Evolutionary conservation across 805 yeast genomes (phyloP), one percentile per base, ranked within the genome.

Genomic region (Hanseniaspora mollemarum): DNA sequence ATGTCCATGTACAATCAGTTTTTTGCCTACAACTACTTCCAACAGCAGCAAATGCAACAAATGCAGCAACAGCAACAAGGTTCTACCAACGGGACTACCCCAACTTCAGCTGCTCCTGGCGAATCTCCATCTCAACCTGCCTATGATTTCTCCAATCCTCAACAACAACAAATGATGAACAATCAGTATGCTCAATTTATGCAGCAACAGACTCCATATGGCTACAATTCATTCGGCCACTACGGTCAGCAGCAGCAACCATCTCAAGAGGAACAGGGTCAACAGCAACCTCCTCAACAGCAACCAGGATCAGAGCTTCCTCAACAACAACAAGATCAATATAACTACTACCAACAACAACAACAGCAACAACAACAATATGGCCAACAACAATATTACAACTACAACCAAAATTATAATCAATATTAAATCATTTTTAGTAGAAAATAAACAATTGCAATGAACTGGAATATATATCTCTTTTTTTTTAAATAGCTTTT

Each of bases 361-460:
- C 53, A 51, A 51, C 39, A 32, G 33, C 64, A 59, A 51, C 61
- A 57, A 33, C 61, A 59, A 45, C 65, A 63, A 45, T 64, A 64
- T 50, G 55, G 58, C 22, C 67, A 64, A 48, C 60, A 60, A 45
- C 66, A 63, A 53, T 67, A 64, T 54, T 61, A 62, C 54, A 59
- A 65, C 37, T 67, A 63, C 55, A 57, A 60, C 54, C 64, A 60
- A 49, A 60, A 57, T 33, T 48, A 48, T 19, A 39, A 48, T 35
- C 51, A 48, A 48, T 48, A 48, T 15, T 48, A 40, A 19, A 48
- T 46, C 49, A n/a, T n/a, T n/a, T n/a, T n/a, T n/a, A n/a, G n/a
- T n/a, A 43, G 54, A 54, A 18, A 57, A 54, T 50, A 57, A 54
- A 28, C 5, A 35, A 35, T 35, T 8, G 21, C 4, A 19, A 35